phyloP scores from a whole-genome alignment of 2,329 filamentous ascomycete species.

The Sporothrix mexicana region DNA sequence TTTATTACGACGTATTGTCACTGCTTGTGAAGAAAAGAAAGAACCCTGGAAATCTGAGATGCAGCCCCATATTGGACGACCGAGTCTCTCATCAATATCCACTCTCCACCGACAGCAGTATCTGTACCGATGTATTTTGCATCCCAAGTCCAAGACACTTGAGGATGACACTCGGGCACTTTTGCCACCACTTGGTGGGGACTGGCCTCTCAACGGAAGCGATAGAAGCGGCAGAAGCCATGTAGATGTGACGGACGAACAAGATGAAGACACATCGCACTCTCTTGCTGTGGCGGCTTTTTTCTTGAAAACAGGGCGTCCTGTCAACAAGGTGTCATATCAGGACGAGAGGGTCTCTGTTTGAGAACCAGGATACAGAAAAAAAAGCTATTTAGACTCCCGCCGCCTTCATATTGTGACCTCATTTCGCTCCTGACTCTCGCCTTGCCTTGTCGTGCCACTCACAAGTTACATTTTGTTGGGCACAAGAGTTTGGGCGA shows the following conservation, averaged over 20 bases:
- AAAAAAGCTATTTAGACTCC: slow-evolving; percentile 12
- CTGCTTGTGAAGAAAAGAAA: background rate
- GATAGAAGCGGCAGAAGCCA: background rate
- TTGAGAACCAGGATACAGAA: background rate
- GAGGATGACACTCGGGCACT: background rate
- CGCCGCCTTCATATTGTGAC: background rate
- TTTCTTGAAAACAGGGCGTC: slow-evolving; percentile 4
- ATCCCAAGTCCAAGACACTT: background rate
- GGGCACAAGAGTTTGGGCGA: slow-evolving; percentile 8
- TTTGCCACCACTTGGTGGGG: background rate
- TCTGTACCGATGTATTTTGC: background rate
- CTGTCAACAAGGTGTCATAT: background rate
- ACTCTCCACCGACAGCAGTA: slow-evolving; percentile 13
- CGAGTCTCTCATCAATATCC: slow-evolving; percentile 5
- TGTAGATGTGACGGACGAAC: slow-evolving; percentile 18
- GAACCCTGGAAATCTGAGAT: background rate
- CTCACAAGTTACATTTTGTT: background rate
- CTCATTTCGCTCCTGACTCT: background rate
- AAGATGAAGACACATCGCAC: slow-evolving; percentile 27
- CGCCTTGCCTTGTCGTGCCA: background rate
- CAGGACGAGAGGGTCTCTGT: background rate
- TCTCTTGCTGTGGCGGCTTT: background rate
- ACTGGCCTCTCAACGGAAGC: background rate
- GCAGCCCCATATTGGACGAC: background rate
- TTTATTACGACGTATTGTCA: background rate